Percentiles rank a stretch among this genome's conserved stretches.
Evolutionary conservation across 306 rosid genomes (phyloP).

Genomic region (Sicyos baderoa): DNA sequence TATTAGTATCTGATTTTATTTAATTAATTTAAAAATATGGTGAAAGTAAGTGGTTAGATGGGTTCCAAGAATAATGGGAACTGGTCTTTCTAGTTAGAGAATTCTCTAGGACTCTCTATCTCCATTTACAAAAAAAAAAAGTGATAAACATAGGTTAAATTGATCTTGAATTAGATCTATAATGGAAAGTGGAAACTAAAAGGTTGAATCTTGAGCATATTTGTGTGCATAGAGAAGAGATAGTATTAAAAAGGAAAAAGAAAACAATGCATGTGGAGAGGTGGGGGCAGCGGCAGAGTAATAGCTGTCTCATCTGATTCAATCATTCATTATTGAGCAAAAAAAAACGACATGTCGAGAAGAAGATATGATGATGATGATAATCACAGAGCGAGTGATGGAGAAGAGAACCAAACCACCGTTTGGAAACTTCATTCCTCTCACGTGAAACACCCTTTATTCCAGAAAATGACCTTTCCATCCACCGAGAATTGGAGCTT

Average conservation of each 20-base stretch:
- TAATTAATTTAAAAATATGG: too few relatives aligned
- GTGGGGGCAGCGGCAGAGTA: neutral
- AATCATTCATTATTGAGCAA: neutral
- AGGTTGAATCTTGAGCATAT: too few relatives aligned
- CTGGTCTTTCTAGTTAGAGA: too few relatives aligned
- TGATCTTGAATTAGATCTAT: too few relatives aligned
- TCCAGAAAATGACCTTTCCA: neutral
- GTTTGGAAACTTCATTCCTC: neutral
- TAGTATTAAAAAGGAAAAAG: neutral
- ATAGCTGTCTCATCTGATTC: neutral
- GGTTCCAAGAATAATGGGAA: too few relatives aligned
- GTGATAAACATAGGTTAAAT: too few relatives aligned
- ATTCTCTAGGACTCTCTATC: too few relatives aligned
- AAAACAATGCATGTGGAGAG: slow-evolving; percentile 5
- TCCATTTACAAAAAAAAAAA: too few relatives aligned
- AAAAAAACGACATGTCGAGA: neutral
- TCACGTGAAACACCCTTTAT: slow-evolving; percentile 5
- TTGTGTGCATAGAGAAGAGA: neutral
- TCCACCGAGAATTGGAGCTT: too few relatives aligned
- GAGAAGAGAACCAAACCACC: neutral
- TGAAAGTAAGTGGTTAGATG: too few relatives aligned
- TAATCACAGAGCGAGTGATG: slow-evolving; percentile 1
- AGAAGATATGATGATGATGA: neutral
- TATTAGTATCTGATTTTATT: too few relatives aligned
- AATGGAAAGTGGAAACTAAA: too few relatives aligned